Evolutionary conservation across 2,329 filamentous ascomycete genomes (phyloP).

Genomic region (Hansfordia pulvinata): DNA sequence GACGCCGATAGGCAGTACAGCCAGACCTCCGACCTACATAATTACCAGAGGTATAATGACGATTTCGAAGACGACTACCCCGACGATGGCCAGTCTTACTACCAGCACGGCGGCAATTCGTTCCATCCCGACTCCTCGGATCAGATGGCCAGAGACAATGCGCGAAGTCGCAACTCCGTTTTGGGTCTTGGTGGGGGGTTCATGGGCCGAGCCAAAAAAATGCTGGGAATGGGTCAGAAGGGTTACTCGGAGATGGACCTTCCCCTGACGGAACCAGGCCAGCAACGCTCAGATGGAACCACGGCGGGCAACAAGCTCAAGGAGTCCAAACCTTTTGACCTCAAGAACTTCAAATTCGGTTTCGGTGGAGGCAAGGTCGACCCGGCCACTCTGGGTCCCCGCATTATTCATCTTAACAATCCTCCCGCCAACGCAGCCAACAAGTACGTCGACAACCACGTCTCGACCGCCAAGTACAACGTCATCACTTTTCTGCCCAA

Average conservation of each 20-base stretch:
- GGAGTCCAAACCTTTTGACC: constrained; percentile 46
- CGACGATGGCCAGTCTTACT: constrained; percentile 68
- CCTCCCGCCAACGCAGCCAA: constrained; percentile 78
- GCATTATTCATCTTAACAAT: constrained; percentile 93
- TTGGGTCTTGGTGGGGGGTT: constrained; percentile 76
- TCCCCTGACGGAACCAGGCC: constrained; percentile 68
- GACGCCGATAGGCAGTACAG: constrained; percentile 35
- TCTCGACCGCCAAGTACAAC: constrained; percentile 98
- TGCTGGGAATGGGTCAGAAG: constrained; percentile 67
- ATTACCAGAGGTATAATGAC: constrained; percentile 84
- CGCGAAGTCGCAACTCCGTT: constrained; percentile 77
- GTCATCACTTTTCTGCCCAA: constrained; percentile 85
- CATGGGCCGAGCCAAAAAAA: constrained; percentile 77
- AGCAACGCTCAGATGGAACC: no score
- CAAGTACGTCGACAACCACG: constrained; percentile 92
- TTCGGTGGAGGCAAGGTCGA: constrained; percentile 77
- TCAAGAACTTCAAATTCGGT: constrained; percentile 80
- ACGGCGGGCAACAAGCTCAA: constrained; percentile 35
- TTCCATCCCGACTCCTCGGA: no score
- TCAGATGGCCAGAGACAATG: constrained; percentile 32
- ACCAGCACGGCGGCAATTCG: constrained; percentile 58
- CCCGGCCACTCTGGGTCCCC: constrained; percentile 78
- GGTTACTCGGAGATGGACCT: constrained; percentile 97
- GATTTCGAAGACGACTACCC: constrained; percentile 74
- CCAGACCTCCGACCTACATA: constrained; percentile 71